Percentiles rank a stretch among this genome's conserved stretches.
Conservation (phyloP, 495 filamentous ascomycete genomes). For the Bathelium albidoporum region DNA sequence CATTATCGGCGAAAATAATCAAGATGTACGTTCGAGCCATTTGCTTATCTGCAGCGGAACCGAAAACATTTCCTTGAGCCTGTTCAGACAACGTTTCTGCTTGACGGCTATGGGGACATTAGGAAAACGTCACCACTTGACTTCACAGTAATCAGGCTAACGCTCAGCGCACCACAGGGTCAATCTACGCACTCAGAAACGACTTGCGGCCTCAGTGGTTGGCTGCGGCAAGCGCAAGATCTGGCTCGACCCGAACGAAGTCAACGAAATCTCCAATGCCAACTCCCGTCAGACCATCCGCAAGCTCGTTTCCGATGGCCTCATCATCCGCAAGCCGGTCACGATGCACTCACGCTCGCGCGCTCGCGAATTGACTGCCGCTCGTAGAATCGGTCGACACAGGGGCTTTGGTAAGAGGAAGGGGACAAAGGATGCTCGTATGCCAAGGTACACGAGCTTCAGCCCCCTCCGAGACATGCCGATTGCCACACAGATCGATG, state of each 20-base stretch:
- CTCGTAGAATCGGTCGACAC: conserved; percentile 88
- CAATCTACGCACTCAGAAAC: conserved; percentile 99
- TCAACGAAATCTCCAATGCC: conserved; percentile 99
- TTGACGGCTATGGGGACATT: neutral
- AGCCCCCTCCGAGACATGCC: neutral
- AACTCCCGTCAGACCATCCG: conserved; percentile 99
- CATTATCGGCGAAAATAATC: neutral
- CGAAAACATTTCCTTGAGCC: neutral
- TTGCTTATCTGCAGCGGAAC: neutral
- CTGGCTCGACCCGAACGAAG: conserved; percentile 99
- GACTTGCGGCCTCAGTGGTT: conserved; percentile 94
- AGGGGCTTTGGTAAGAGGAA: conserved; percentile 99
- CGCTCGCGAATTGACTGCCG: conserved; percentile 80
- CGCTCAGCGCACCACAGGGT: conserved; percentile 51
- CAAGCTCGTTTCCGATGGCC: conserved; percentile 98
- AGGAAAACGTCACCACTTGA: conserved; percentile 2
- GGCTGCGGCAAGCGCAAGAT: conserved; percentile 99
- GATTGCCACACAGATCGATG: neutral
- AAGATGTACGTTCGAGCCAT: neutral
- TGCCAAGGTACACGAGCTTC: conserved; percentile 69
- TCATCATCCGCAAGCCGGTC: conserved; percentile 99
- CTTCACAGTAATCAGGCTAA: neutral
- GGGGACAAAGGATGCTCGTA: conserved; percentile 99
- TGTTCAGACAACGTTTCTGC: neutral
- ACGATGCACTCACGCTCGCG: conserved; percentile 98